These are phyloP conservation scores for Chrysosporium queenslandicum DNA, from an alignment of 2,329 filamentous ascomycete species.

Conservation along the genomic window DNA sequence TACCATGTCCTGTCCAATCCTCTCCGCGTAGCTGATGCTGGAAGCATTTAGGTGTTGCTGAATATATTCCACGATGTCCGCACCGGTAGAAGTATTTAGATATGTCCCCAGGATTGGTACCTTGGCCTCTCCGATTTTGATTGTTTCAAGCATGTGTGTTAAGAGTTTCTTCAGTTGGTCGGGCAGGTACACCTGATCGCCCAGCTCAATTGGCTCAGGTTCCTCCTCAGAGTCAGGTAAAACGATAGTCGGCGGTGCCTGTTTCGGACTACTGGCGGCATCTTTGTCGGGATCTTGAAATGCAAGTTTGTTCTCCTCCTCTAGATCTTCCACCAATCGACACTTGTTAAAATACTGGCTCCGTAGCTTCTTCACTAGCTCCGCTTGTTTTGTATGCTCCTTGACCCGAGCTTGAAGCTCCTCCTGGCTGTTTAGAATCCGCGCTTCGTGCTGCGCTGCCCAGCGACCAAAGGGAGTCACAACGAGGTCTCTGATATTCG, in stretches of 20 bases:
- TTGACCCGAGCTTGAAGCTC: constrained; percentile 86
- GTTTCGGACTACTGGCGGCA: constrained; percentile 49
- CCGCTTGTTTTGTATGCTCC: constrained; percentile 82
- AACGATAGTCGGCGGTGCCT: constrained; percentile 63
- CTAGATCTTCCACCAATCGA: constrained; percentile 84
- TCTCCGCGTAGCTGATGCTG: constrained; percentile 82
- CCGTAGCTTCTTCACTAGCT: constrained; percentile 80
- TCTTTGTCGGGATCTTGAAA: constrained; percentile 70
- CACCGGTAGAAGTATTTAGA: constrained; percentile 78
- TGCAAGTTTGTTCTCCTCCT: constrained; percentile 96
- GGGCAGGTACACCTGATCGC: constrained; percentile 72
- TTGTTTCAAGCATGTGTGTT: constrained; percentile 70
- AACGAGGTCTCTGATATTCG: constrained; percentile 91
- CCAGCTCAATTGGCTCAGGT: constrained; percentile 78
- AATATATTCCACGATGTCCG: constrained; percentile 92
- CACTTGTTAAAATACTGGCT: constrained; percentile 99
- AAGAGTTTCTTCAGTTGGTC: constrained; percentile 89
- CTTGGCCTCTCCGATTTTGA: constrained; percentile 83
- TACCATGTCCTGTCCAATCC: constrained; percentile 88
- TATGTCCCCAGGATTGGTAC: constrained; percentile 93
- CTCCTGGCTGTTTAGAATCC: constrained; percentile 88
- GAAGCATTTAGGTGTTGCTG: constrained; percentile 77
- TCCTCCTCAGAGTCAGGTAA: constrained; percentile 63
- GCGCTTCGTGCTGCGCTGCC: constrained; percentile 88
- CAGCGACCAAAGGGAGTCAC: constrained; percentile 89